Conservation (phyloP, 441 rosid species). For the Eruca vesicaria region DNA sequence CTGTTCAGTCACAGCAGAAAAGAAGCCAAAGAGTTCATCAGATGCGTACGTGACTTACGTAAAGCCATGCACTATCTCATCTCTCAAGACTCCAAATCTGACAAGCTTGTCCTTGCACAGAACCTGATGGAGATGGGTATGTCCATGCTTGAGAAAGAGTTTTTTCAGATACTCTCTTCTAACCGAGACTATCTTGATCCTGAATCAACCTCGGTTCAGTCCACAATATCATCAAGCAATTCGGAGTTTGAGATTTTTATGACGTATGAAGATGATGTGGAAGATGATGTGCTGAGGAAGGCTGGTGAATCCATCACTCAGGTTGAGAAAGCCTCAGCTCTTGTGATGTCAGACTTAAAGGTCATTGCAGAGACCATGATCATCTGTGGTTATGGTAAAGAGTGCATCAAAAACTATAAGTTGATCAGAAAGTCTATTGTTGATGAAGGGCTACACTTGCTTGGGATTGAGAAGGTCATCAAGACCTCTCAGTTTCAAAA, state of each 20-base stretch:
- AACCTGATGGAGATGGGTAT: conserved; percentile 52
- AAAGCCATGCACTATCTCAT: conserved; percentile 54
- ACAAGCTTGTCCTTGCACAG: conserved; percentile 49
- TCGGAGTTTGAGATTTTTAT: conserved; percentile 27
- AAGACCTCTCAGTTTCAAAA: conserved; percentile 40
- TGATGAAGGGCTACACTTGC: conserved; percentile 48
- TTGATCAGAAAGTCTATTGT: conserved; percentile 47
- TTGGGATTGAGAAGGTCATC: conserved; percentile 46
- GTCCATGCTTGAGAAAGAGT: conserved; percentile 54
- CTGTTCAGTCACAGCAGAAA: conserved; percentile 45
- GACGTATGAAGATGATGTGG: conserved; percentile 22
- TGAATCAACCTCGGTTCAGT: conserved; percentile 45
- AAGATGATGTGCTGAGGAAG: conserved; percentile 23
- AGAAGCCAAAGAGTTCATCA: conserved; percentile 57
- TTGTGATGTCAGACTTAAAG: conserved; percentile 49
- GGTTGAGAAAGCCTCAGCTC: conserved; percentile 39
- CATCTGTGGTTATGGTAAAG: conserved; percentile 54
- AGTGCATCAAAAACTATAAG: conserved; percentile 49
- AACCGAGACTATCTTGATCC: conserved; percentile 46
- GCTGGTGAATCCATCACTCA: conserved; percentile 40
- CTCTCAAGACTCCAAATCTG: conserved; percentile 35
- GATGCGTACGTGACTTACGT: conserved; percentile 45
- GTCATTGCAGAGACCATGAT: conserved; percentile 60
- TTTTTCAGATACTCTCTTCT: conserved; percentile 42
- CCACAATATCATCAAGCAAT: conserved; percentile 38